A percentile compares a stretch with the other conserved stretches of the same genome.
phyloP scores from a whole-genome alignment of 768 basidiomycete species.

The Peribolospora baueri region DNA sequence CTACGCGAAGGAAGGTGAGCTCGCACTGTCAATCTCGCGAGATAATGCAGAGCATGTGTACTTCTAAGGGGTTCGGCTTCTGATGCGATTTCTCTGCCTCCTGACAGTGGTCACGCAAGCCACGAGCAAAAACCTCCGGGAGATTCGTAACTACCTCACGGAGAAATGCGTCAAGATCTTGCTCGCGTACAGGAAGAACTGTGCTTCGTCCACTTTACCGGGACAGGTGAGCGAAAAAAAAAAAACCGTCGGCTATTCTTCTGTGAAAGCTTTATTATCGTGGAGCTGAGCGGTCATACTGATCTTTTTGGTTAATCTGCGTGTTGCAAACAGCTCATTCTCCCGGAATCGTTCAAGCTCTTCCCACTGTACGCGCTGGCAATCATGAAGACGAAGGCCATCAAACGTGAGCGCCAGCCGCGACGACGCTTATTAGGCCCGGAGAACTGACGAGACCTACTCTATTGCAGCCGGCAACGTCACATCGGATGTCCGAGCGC shows the following conservation, averaged over 20 bases:
- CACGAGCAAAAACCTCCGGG: conserved; percentile 33
- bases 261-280: neutral
- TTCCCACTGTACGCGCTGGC: conserved; percentile 59
- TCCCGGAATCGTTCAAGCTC: conserved; percentile 76
- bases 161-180: conserved; percentile 60
- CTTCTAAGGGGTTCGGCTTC: neutral
- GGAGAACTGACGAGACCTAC: neutral
- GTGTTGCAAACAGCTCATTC: conserved; percentile 39
- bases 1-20: conserved; percentile 48
- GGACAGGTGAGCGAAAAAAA: conserved; percentile 59
- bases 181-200: conserved; percentile 65
- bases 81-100: neutral
- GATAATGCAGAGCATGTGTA: neutral
- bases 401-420: conserved; percentile 43
- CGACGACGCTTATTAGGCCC: neutral
- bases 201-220: conserved; percentile 46
- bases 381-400: conserved; percentile 63
- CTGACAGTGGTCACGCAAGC: conserved; percentile 45
- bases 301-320: neutral
- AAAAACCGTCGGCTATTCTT: neutral
- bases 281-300: neutral
- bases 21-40: neutral
- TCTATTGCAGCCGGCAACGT: conserved; percentile 44
- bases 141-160: conserved; percentile 63
- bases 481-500: conserved; percentile 79